Conservation (phyloP, 2,329 filamentous ascomycete genomes). For the Nakataea oryzae region DNA sequence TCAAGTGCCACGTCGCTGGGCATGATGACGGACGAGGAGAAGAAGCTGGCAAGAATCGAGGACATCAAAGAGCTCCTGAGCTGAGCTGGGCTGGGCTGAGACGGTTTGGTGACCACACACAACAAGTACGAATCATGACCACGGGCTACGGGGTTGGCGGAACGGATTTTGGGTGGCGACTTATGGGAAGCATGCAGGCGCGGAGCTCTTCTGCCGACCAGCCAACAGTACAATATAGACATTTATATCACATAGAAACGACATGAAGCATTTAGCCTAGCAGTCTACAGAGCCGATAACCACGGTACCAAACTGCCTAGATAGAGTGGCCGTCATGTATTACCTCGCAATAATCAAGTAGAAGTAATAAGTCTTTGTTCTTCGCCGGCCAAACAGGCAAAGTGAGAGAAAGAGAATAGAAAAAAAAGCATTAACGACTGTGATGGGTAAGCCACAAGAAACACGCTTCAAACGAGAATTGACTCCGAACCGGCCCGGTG, state of each 20-base stretch:
- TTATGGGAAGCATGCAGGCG: background rate
- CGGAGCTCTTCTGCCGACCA: background rate
- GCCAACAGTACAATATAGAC: background rate
- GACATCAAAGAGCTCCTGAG: slow-evolving; percentile 88
- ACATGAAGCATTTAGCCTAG: background rate
- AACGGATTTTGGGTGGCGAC: background rate
- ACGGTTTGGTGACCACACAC: background rate
- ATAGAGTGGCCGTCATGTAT: background rate
- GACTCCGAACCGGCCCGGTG: no score
- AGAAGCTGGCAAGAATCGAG: slow-evolving; percentile 79
- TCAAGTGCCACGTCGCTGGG: slow-evolving; percentile 80
- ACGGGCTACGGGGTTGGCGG: background rate
- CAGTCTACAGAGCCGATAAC: background rate
- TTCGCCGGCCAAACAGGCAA: background rate
- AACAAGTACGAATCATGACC: background rate
- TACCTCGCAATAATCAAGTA: background rate
- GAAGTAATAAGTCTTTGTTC: background rate
- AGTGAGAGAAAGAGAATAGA: no score
- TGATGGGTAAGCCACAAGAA: background rate
- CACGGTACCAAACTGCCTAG: background rate
- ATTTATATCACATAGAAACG: background rate
- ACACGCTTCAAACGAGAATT: background rate
- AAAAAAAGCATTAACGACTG: background rate
- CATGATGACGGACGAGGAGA: slow-evolving; percentile 92
- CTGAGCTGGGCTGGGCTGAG: slow-evolving; percentile 1